A percentile compares a stretch with the other conserved stretches of the same genome.
Evolutionary conservation across 2,329 filamentous ascomycete species (phyloP).

Genomic region (Dactylellina sp.): DNA sequence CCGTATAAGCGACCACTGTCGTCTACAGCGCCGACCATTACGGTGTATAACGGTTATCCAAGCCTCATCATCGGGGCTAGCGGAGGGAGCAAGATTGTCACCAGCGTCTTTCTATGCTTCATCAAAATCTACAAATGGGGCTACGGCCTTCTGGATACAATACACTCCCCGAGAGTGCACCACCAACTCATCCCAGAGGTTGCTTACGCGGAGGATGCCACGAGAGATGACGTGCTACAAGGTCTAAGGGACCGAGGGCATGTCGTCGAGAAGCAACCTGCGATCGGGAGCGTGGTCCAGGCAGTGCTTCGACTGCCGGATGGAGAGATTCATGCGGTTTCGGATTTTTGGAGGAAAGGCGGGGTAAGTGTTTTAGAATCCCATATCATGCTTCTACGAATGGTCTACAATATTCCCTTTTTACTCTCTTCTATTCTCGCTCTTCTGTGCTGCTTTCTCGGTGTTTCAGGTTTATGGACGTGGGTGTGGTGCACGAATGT

Average conservation of each 20-base stretch:
- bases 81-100: conserved; percentile 60
- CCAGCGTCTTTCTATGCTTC: conserved; percentile 60
- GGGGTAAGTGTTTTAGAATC: conserved; percentile 55
- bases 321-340: conserved; percentile 59
- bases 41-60: conserved; percentile 58
- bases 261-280: conserved; percentile 42
- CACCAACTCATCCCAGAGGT: conserved; percentile 60
- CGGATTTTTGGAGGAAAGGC: conserved; percentile 61
- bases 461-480: conserved; percentile 42
- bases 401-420: conserved; percentile 17
- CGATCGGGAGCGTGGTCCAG: conserved; percentile 59
- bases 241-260: conserved; percentile 59
- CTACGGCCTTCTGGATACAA: conserved; percentile 58
- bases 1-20: conserved; percentile 60
- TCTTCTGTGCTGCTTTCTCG: conserved; percentile 23
- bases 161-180: conserved; percentile 59
- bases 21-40: conserved; percentile 59
- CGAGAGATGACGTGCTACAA: conserved; percentile 52
- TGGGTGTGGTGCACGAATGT: conserved; percentile 23
- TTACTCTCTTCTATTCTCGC: conserved; percentile 14
- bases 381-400: neutral
- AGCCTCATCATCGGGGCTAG: conserved; percentile 59
- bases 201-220: conserved; percentile 55
- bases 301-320: conserved; percentile 55
- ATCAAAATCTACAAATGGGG: conserved; percentile 60